Evolutionary conservation across 768 basidiomycete species (phyloP).

Genomic region (Galerina sulciceps): DNA sequence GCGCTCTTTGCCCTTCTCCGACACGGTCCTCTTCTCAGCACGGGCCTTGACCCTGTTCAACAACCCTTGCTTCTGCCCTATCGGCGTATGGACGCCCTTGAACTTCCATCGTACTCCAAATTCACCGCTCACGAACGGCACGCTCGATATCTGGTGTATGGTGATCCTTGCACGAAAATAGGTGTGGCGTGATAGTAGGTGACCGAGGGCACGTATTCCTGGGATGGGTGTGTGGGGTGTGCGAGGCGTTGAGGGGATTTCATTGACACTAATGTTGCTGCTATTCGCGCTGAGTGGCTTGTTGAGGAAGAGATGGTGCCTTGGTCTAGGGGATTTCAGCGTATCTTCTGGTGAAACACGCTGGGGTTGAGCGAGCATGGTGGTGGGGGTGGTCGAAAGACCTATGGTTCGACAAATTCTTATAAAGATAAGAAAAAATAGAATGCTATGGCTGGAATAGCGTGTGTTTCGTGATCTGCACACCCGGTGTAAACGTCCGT

Average conservation of each 20-base stretch:
- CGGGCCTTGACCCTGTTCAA: slow-evolving; percentile 34
- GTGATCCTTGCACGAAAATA: slow-evolving; percentile 64
- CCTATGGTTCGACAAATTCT: background rate
- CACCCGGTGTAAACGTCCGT: slow-evolving; percentile 7
- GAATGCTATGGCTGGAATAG: background rate
- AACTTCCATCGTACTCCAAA: slow-evolving; percentile 77
- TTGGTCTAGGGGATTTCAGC: slow-evolving; percentile 13
- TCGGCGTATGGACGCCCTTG: slow-evolving; percentile 49
- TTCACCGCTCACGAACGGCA: slow-evolving; percentile 73
- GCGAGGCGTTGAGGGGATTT: slow-evolving; percentile 14
- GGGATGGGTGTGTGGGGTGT: slow-evolving; percentile 16
- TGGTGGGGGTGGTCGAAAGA: background rate
- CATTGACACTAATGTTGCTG: slow-evolving; percentile 27
- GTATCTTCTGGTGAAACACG: slow-evolving; percentile 2
- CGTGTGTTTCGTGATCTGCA: background rate
- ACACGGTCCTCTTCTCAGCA: slow-evolving; percentile 19
- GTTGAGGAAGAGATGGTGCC: slow-evolving; percentile 20
- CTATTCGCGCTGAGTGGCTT: slow-evolving; percentile 21
- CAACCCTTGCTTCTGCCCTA: slow-evolving; percentile 43
- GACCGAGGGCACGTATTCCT: slow-evolving; percentile 58
- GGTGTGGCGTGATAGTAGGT: slow-evolving; percentile 67
- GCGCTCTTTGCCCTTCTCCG: slow-evolving; percentile 29
- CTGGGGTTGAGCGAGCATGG: background rate
- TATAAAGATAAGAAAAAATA: too few species aligned
- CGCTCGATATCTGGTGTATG: slow-evolving; percentile 71